phyloP scores from a whole-genome alignment of 2,329 filamentous ascomycete genomes.

The Albophoma yamanashiensis region DNA sequence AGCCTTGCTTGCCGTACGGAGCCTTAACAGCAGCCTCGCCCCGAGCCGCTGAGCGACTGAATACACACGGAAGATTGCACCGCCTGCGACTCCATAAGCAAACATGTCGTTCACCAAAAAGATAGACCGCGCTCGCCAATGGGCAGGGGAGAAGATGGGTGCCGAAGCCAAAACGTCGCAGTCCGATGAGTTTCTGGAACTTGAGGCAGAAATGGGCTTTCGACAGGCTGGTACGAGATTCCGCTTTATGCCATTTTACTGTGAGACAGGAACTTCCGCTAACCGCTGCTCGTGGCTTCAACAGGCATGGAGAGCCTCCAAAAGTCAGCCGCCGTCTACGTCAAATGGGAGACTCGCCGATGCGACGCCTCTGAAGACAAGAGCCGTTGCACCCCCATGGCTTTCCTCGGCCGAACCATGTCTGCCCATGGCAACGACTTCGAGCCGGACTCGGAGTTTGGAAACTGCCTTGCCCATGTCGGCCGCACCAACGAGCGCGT shows the following conservation, averaged over 20 bases:
- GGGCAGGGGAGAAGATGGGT: conserved; percentile 95
- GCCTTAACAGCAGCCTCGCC: not conserved
- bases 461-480: conserved; percentile 68
- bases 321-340: conserved; percentile 71
- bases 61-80: not conserved
- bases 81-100: not conserved
- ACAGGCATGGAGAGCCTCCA: conserved; percentile 85
- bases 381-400: conserved; percentile 74
- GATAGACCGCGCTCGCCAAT: conserved; percentile 92
- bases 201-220: conserved; percentile 84
- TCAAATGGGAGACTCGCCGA: conserved; percentile 80
- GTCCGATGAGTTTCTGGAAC: conserved; percentile 80
- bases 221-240: conserved; percentile 64
- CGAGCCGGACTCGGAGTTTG: conserved; percentile 81
- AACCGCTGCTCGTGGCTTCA: not conserved
- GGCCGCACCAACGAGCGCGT: conserved; percentile 84
- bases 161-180: conserved; percentile 77
- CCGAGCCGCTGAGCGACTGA: not conserved
- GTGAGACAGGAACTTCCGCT: not conserved
- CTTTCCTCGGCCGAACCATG: conserved; percentile 76
- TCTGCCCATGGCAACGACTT: conserved; percentile 86
- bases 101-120: conserved; percentile 63
- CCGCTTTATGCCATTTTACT: not conserved
- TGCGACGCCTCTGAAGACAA: conserved; percentile 72
- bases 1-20: not conserved